Base-by-base conservation (phyloP, 495 filamentous ascomycete species). In the Monascus purpureus region DNA sequence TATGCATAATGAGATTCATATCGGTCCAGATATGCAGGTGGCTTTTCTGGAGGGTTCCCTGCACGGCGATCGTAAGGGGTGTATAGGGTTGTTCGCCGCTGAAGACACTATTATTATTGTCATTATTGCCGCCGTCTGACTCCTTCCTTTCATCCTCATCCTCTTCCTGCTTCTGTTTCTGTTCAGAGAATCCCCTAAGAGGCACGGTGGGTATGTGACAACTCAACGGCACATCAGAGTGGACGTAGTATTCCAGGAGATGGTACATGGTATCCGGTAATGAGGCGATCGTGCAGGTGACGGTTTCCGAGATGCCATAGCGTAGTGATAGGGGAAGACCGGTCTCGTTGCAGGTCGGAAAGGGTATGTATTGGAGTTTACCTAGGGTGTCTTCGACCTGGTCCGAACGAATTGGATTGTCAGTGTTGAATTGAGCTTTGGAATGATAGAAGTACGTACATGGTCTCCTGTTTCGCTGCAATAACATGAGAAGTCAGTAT, bases 181-280 rank as follows among this genome's bases (percentile, higher is more conserved):
- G 20, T 9, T 4, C 4, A 4, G 20, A 22, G 29, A 47, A 37
- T 9, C 40, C 32, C n/a, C 37, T 36, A 15, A 52, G 44, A 0
- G 87, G 87, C 4, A 72, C 74, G 7, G 83, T 75, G 25, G 88
- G 87, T 2, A 96, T 71, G 37, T 90, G 87, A 58, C 90, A 97
- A 29, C 84, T 77, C 28, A 97, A 69, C 17, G 90, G 90, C 8
- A 82, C 84, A 53, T 97, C 90, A 61, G 79, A 84, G 66, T 96
- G 90, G 45, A 96, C 77, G 71, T 95, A 96, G 70, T 94, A 95
- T 60, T 97, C 90, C 53, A 95, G 74, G 26, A 96, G 77, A 59
- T 97, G 90, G 70, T 90, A 97, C 66, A 93, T 77, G 13, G 77
- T 72, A 57, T 97, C 90, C 47, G 74, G 63, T 46, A 95, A 70